A percentile compares a stretch with the other conserved stretches of the same genome.
Conservation (phyloP, 23 red algal species). For the Cyanidiococcus yangmingshanensis region DNA sequence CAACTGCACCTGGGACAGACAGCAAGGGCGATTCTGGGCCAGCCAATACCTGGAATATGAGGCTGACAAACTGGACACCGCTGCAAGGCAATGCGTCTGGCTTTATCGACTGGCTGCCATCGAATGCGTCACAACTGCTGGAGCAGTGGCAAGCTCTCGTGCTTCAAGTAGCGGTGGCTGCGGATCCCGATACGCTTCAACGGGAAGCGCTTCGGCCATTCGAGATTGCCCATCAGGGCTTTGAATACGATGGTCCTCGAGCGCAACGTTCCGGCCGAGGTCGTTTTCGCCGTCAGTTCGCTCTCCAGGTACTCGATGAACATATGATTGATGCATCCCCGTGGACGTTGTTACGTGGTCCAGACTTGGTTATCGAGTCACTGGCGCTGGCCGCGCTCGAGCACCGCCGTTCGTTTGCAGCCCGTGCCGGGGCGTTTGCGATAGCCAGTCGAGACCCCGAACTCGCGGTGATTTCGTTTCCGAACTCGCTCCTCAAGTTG, state of each 20-base stretch:
- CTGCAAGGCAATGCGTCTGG: background rate
- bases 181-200: conserved; percentile 18
- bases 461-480: background rate
- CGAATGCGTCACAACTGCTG: background rate
- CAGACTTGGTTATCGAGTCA: background rate
- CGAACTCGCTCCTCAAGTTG: background rate
- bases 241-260: background rate
- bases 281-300: background rate
- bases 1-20: background rate
- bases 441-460: background rate
- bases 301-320: background rate
- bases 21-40: background rate
- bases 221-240: background rate
- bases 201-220: background rate
- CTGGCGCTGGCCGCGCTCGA: background rate
- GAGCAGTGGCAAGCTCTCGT: background rate
- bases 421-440: conserved; percentile 3
- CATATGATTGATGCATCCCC: background rate
- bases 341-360: background rate
- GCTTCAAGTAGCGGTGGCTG: background rate
- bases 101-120: background rate
- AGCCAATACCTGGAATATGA: background rate
- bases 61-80: background rate
- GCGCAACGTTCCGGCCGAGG: background rate
- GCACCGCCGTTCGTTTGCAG: background rate